Percentiles rank a stretch among this genome's conserved stretches.
These are phyloP conservation scores for Candida manassasensis DNA, from an alignment of 805 yeast genomes.

Conservation along the genomic window DNA sequence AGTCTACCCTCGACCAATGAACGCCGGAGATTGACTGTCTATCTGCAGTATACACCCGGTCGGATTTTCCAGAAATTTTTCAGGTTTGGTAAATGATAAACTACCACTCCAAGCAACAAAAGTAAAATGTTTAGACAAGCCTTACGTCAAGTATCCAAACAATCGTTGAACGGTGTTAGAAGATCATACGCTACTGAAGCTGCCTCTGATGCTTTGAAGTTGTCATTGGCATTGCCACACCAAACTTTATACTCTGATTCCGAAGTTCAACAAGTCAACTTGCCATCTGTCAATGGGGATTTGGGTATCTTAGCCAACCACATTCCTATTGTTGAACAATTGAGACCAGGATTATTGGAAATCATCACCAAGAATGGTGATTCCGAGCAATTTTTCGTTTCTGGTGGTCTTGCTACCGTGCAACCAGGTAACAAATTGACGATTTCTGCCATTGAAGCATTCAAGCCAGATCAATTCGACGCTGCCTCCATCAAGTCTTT, in stretches of 20 bases:
- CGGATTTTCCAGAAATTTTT: conserved; percentile 7
- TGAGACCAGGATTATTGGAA: conserved; percentile 92
- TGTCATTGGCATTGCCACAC: conserved; percentile 90
- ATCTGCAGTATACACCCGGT: conserved; percentile 4
- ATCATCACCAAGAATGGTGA: conserved; percentile 74
- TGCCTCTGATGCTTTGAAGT: conserved; percentile 63
- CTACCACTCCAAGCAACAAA: too few species aligned
- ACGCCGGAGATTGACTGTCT: conserved; percentile 13
- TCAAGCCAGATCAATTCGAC: conserved; percentile 83
- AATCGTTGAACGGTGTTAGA: conserved; percentile 52
- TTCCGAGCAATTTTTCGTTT: conserved; percentile 76
- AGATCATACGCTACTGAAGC: conserved; percentile 90
- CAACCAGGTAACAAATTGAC: conserved; percentile 89
- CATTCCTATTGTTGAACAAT: conserved; percentile 95
- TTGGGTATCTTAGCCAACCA: conserved; percentile 96
- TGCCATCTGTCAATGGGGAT: conserved; percentile 94
- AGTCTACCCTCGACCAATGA: conserved; percentile 32
- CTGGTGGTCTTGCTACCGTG: conserved; percentile 96
- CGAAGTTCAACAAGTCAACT: conserved; percentile 74
- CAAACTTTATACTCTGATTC: conserved; percentile 57
- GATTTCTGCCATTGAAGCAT: conserved; percentile 93
- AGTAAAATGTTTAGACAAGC: conserved; percentile 57
- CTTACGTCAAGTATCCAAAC: conserved; percentile 56
- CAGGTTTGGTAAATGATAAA: too few species aligned
- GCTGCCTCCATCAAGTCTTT: conserved; percentile 71